Evolutionary conservation across 345 rosid species (phyloP).

Genomic region (Excoecaria agallocha): DNA sequence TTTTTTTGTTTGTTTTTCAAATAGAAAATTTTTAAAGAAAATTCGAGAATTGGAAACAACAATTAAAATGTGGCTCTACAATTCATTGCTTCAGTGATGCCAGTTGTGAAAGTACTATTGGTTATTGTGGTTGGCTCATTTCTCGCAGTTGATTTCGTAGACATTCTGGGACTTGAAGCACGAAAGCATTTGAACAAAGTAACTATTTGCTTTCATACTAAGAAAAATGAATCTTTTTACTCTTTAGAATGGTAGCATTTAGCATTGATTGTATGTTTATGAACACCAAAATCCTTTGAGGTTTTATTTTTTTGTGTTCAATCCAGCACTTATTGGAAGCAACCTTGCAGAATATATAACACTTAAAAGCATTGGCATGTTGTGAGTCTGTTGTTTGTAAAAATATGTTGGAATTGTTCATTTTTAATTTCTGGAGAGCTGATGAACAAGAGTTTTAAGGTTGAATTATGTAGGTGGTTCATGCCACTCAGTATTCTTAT

Average conservation of each 20-base stretch:
- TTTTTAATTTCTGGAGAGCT: not conserved
- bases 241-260: too few species aligned
- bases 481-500: conserved; percentile 51
- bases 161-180: conserved; percentile 30
- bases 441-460: not conserved
- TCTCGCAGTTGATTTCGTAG: conserved; percentile 33
- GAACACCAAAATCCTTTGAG: conserved; percentile 14
- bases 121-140: conserved; percentile 38
- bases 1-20: too few species aligned
- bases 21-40: too few species aligned
- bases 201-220: too few species aligned
- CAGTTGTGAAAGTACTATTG: conserved; percentile 38
- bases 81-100: conserved; percentile 31
- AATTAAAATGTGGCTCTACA: too few species aligned
- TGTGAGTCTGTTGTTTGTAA: conserved; percentile 29
- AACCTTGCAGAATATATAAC: conserved; percentile 37
- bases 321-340: conserved; percentile 41
- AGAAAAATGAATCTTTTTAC: too few species aligned
- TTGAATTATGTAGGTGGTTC: conserved; percentile 43
- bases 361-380: too few species aligned
- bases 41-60: too few species aligned
- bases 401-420: not conserved
- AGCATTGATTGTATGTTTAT: too few species aligned
- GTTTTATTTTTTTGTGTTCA: conserved; percentile 39
- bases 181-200: conserved; percentile 38